Evolutionary conservation across 257 asterid genomes (phyloP), one percentile per base, ranked within the genome.

Genomic region (Paraleonurus japonicus): DNA sequence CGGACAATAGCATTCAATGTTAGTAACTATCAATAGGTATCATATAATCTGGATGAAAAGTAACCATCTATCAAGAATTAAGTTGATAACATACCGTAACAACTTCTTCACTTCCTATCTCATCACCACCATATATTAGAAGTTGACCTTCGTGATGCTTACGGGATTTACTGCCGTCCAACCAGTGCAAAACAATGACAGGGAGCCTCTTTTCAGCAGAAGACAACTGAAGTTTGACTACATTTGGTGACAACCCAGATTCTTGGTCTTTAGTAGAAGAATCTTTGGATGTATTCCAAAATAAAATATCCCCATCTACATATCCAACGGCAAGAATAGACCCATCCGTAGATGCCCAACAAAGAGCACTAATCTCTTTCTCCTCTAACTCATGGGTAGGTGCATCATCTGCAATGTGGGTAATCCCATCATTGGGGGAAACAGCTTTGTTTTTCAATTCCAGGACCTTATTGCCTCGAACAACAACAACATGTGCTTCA

Each of bases 61-160:
- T 41, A 69, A 55, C 26, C 22, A 67, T 62, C 67, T 16, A 13
- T 70, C 39, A 68, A 63, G 66, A 51, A 69, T 53, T 63, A 61
- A 61, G 65, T 71, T 54, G 81, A 67, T 64, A 76, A 84, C 91
- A 43, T 72, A 92, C 98, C 84, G 96, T 90, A 61, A 90, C 73
- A 82, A 82, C 95, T 86, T 92, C 98, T 63, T 88, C 91, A 27
- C 88, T 82, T 65, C 96, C 96, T 75, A 90, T 87, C 81, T 85
- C 98, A 73, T 90, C 96, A 72, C 96, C 98, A 67, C 98, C 98
- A 76, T 92, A 92, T 39, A 92, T 78, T 81, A 92, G 82, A 75
- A 92, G 91, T 71, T 83, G 90, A 33, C 96, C 92, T 39, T 84
- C 87, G 6, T 53, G 83, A 48, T 75, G 87, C 78, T 81, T 80